phyloP scores from a whole-genome alignment of 139 green algal species.

The Chlamydomonas sp. region DNA sequence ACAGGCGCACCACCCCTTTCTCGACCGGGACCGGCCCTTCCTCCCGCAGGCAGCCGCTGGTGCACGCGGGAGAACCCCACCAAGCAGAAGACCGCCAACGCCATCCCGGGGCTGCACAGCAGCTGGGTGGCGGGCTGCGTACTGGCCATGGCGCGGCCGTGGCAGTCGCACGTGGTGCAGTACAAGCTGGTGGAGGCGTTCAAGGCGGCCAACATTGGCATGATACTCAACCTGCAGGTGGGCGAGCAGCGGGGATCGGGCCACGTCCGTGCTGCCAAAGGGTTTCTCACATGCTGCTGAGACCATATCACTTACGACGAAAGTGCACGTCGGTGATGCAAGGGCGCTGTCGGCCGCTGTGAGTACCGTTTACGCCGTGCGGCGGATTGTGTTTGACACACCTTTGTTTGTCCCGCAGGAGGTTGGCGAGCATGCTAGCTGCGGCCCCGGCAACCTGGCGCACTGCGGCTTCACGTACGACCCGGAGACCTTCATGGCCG shows the following conservation, averaged over 20 bases:
- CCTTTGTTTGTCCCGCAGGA: slow-evolving; percentile 8
- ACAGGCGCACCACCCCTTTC: background rate
- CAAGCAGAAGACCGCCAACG: slow-evolving; percentile 51
- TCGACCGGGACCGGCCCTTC: background rate
- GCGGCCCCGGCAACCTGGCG: slow-evolving; percentile 70
- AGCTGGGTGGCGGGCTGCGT: slow-evolving; percentile 72
- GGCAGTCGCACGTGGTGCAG: slow-evolving; percentile 62
- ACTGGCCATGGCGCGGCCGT: slow-evolving; percentile 77
- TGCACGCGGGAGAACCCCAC: slow-evolving; percentile 63
- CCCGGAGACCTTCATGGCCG: slow-evolving; percentile 73
- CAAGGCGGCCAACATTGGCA: slow-evolving; percentile 56
- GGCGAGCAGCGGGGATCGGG: background rate
- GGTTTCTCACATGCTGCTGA: no score
- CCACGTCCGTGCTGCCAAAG: background rate
- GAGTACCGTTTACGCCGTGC: no score
- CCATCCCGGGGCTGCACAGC: slow-evolving; percentile 72
- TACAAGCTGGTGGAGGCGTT: slow-evolving; percentile 59
- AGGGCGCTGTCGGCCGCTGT: no score
- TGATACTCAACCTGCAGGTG: slow-evolving; percentile 83
- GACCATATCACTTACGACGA: no score
- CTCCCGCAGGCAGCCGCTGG: slow-evolving; percentile 44
- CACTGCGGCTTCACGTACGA: slow-evolving; percentile 74
- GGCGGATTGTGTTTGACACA: no score
- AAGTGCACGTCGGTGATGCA: no score
- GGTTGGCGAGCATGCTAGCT: slow-evolving; percentile 76